Evolutionary conservation across 441 rosid genomes (phyloP).

Genomic region (Pelargonium citronellum): DNA sequence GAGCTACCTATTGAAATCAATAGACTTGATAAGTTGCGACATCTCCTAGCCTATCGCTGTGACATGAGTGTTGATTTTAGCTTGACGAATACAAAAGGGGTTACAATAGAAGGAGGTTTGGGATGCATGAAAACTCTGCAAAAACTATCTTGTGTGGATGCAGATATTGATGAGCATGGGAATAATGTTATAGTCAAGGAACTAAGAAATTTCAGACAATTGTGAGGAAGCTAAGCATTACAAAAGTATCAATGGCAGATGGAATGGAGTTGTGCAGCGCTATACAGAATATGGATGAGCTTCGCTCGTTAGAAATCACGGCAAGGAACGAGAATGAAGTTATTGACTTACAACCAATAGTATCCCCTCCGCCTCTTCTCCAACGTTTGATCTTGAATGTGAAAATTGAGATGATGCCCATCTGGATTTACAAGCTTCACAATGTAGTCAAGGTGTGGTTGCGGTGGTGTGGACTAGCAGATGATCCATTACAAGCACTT

Average conservation of each 20-base stretch:
- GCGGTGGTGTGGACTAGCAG: background rate
- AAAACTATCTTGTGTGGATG: background rate
- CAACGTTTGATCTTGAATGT: background rate
- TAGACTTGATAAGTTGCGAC: background rate
- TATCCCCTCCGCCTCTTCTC: background rate
- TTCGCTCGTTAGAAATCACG: background rate
- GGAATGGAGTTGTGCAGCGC: background rate
- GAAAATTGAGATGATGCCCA: background rate
- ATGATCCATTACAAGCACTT: background rate
- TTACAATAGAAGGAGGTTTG: background rate
- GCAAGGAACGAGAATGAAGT: background rate
- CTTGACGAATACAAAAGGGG: background rate
- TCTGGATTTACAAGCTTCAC: background rate
- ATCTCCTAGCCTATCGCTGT: background rate
- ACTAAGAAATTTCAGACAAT: background rate
- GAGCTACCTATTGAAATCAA: constrained; percentile 10
- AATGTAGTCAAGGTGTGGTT: background rate
- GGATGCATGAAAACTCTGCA: background rate
- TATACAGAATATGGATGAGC: background rate
- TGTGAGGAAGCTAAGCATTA: background rate
- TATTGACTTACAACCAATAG: background rate
- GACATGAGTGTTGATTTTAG: background rate
- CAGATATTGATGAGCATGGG: no score
- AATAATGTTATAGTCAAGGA: background rate
- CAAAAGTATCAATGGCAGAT: background rate